phyloP scores from a whole-genome alignment of 2,329 filamentous ascomycete species.

The Fusarium subtropicale region DNA sequence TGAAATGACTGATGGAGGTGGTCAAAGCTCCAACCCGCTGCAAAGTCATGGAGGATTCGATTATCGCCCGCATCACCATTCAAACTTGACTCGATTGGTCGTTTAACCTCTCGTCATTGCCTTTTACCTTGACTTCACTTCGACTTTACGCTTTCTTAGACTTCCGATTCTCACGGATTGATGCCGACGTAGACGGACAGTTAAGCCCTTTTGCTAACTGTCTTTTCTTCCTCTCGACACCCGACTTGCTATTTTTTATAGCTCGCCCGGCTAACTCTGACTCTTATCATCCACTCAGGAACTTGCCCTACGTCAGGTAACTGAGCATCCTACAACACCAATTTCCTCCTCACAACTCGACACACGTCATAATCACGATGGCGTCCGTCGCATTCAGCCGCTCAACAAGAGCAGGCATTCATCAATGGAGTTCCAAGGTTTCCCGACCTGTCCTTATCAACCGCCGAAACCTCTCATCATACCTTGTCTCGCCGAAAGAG shows the following conservation, averaged over 20 bases:
- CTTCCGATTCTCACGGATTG: constrained; percentile 28
- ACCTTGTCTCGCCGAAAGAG: constrained; percentile 87
- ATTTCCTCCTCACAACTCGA: constrained; percentile 20
- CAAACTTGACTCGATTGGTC: constrained; percentile 39
- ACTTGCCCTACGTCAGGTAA: constrained; percentile 40
- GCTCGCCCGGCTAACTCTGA: constrained; percentile 17
- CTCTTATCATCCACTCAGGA: constrained; percentile 41
- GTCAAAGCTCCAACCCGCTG: constrained; percentile 43
- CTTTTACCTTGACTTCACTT: constrained; percentile 34
- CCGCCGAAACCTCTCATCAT: constrained; percentile 72
- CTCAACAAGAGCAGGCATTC: constrained; percentile 56
- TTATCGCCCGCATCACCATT: constrained; percentile 37
- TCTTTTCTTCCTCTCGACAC: constrained; percentile 13
- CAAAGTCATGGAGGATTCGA: constrained; percentile 22
- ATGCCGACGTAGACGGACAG: constrained; percentile 43
- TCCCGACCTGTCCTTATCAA: constrained; percentile 48
- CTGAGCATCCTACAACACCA: constrained; percentile 21
- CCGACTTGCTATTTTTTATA: constrained; percentile 9
- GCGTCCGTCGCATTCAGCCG: constrained; percentile 57
- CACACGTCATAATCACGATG: constrained; percentile 52
- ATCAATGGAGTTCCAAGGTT: constrained; percentile 52
- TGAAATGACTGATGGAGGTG: constrained; percentile 36
- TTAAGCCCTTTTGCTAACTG: constrained; percentile 39
- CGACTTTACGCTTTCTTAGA: constrained; percentile 15
- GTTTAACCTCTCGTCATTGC: constrained; percentile 39